Evolutionary conservation across 1,284 basidiomycete species (phyloP), one percentile per base, ranked within the genome.

Genomic region (Cutaneotrichosporon sp.): DNA sequence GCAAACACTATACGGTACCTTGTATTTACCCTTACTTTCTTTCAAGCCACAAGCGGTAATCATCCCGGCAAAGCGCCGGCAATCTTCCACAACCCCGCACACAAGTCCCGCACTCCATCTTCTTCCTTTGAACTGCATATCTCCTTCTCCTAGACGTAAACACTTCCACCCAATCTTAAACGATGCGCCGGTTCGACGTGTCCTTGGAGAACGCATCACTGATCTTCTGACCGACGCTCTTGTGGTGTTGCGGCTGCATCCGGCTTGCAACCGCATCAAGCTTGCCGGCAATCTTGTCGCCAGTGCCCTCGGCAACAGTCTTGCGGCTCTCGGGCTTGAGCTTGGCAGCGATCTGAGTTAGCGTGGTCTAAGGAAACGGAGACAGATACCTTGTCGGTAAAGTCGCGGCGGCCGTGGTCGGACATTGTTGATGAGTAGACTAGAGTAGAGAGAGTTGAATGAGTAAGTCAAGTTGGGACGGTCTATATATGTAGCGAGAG

Each of bases 301-400:
- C 60, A 34, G 72, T 73, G 69, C 75, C 73, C 70, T 77, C 76
- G 61, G 76, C 65, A 69, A 74, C 74, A 22, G 73, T 68, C 71
- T 79, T 79, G 70, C 76, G 69, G 36, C 73, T 74, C 72, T 79
- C 73, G 72, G 77, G 77, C 73, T 77, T 77, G 63, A 70, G 65
- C 64, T 75, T 66, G 59, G 73, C 49, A 52, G 60, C 62, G 65
- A 70, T 71, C 65, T 66, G 58, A 40, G 58, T 57, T 18, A 62
- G 55, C 38, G 34, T 18, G 40, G 26, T 10, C 14, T 3, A n/a
- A n/a, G n/a, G 11, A 30, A 9, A 21, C 5, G 36, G 22, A 55
- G 57, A 46, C 22, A n/a, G 8, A 14, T 46, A 67, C 65, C 73
- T 79, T 79, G 74, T 78, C 76, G 63, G 67, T 65, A 62, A 79